phyloP scores from a whole-genome alignment of 1,139 yeast genomes.

The Nakaseomyces kungkrabaensis region DNA sequence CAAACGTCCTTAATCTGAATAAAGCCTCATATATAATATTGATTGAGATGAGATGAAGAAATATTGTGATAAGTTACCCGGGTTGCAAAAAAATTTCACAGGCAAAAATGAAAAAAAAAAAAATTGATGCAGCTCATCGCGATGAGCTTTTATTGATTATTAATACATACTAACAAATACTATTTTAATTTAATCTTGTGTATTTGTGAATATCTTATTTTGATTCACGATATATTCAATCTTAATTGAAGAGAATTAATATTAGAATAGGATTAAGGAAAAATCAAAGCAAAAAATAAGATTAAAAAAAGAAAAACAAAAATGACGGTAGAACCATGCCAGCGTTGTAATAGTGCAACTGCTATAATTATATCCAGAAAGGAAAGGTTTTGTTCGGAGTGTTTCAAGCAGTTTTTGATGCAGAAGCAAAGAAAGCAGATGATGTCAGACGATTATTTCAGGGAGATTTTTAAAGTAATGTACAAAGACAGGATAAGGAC shows the following conservation, averaged over 20 bases:
- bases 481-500: conserved; percentile 31
- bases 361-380: conserved; percentile 52
- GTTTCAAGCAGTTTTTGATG: conserved; percentile 63
- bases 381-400: conserved; percentile 59
- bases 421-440: conserved; percentile 75
- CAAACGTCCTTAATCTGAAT: too few relatives aligned
- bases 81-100: too few relatives aligned
- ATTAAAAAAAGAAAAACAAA: not conserved
- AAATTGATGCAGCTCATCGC: not conserved
- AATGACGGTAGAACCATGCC: conserved; percentile 10
- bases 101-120: not conserved
- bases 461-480: conserved; percentile 44
- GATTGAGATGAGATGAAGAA: too few relatives aligned
- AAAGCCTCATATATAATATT: too few relatives aligned
- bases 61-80: too few relatives aligned
- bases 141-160: not conserved
- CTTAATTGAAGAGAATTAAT: too few relatives aligned
- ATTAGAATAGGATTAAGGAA: not conserved
- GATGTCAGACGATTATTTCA: conserved; percentile 62
- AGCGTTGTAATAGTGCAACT: conserved; percentile 42
- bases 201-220: not conserved
- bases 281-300: not conserved
- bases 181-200: too few relatives aligned
- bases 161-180: too few relatives aligned
- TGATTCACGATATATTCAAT: not conserved